Conservation (phyloP, 2,329 filamentous ascomycete species). For the Epichloe gansuensis region DNA sequence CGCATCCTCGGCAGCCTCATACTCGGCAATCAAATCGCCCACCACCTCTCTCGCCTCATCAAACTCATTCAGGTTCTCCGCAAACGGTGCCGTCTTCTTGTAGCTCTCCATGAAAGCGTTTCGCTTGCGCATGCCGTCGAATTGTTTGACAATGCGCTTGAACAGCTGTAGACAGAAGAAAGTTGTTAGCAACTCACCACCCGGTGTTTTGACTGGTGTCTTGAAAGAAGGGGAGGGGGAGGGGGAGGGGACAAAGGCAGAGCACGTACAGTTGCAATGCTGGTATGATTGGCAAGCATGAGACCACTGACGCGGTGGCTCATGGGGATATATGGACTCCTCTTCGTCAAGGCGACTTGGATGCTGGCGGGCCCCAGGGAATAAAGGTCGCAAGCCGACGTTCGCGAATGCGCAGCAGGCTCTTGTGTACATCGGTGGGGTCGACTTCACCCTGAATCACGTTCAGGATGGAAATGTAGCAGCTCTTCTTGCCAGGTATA, state of each 20-base stretch:
- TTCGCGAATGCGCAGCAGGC: slow-evolving; percentile 87
- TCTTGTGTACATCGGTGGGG: slow-evolving; percentile 97
- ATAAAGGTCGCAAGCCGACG: slow-evolving; percentile 91
- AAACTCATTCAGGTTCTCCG: slow-evolving; percentile 85
- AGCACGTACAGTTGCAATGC: slow-evolving; percentile 66
- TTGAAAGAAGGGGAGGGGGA: not conserved
- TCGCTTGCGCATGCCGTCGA: slow-evolving; percentile 86
- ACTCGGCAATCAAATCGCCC: slow-evolving; percentile 81
- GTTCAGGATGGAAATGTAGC: slow-evolving; percentile 97
- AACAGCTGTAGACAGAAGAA: slow-evolving; percentile 47
- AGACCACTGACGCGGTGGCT: slow-evolving; percentile 89
- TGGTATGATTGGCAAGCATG: slow-evolving; percentile 97
- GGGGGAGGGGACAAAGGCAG: not conserved
- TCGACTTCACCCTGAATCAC: slow-evolving; percentile 99
- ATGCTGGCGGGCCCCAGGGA: slow-evolving; percentile 95
- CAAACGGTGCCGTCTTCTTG: slow-evolving; percentile 88
- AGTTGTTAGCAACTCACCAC: too few relatives aligned
- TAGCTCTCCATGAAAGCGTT: slow-evolving; percentile 96
- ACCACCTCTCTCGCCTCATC: slow-evolving; percentile 91
- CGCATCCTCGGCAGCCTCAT: slow-evolving; percentile 84
- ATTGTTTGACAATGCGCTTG: slow-evolving; percentile 84
- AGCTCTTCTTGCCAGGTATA: slow-evolving; percentile 88
- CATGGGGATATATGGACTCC: slow-evolving; percentile 90
- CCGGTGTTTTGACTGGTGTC: too few relatives aligned
- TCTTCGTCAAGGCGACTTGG: slow-evolving; percentile 91